These are phyloP conservation scores for Micractinium conductrix DNA, from an alignment of 139 green algal genomes.

Conservation along the genomic window DNA sequence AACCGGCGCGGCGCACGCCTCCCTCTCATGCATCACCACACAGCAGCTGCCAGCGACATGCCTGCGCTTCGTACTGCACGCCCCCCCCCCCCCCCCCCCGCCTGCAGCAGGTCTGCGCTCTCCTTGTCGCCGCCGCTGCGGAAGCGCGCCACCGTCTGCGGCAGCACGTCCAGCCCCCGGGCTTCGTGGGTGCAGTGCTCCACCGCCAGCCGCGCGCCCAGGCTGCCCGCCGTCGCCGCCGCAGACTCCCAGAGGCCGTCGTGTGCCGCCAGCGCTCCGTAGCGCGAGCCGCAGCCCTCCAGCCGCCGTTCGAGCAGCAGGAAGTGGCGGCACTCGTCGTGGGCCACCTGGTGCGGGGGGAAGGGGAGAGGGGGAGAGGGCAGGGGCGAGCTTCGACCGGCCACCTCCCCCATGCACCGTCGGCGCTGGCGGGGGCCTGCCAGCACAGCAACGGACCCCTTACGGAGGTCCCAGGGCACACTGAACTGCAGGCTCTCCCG, in stretches of 20 bases:
- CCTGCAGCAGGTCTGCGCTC: conserved; percentile 23
- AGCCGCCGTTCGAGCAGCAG: conserved; percentile 61
- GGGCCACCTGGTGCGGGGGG: conserved; percentile 71
- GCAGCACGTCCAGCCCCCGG: conserved; percentile 88
- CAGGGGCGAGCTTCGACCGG: no score
- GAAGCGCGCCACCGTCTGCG: conserved; percentile 87
- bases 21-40: neutral
- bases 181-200: conserved; percentile 94
- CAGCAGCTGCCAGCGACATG: neutral
- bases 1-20: no score
- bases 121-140: conserved; percentile 15
- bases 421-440: no score
- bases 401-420: no score
- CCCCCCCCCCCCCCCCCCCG: no score
- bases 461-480: no score
- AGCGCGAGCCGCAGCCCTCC: conserved; percentile 66
- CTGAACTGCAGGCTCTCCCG: no score
- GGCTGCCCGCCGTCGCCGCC: conserved; percentile 54
- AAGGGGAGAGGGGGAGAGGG: neutral
- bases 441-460: no score
- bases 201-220: conserved; percentile 80
- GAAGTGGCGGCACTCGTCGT: conserved; percentile 91
- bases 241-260: conserved; percentile 93
- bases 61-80: no score
- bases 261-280: conserved; percentile 85